Base-by-base conservation (phyloP, 2,329 filamentous ascomycete species). In the Sporothrix curviconia region DNA sequence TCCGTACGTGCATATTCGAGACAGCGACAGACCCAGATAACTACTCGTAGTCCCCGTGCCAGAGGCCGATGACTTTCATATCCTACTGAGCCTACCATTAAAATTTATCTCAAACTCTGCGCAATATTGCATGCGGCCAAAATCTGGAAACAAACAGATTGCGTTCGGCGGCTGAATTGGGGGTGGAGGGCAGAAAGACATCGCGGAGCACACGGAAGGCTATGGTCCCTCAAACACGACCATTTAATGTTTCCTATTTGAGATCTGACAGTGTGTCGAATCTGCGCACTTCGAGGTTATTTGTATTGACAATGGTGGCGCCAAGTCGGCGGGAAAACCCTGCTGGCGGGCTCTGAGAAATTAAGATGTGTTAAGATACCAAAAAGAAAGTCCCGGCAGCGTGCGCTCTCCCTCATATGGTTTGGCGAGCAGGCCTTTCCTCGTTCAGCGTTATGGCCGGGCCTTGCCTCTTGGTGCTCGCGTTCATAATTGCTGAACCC, bases 291-390 rank as follows among this genome's bases (percentile, higher is more conserved):
- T 51, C n/a, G 17, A 28, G 32, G 30, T 32, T 32, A 42, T 53
- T n/a, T n/a, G n/a, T n/a, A n/a, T n/a, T n/a, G n/a, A n/a, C 50
- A 17, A 32, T 11, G 50, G 50, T 40, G 37, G 50, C 50, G 37
- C 37, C 42, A 53, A 25, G 25, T 32, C n/a, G 37, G 36, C 25
- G 25, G 8, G 19, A 25, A 51, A 40, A 40, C 49, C 46, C 46
- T 49, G 44, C 47, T 50, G 4, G 3, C 4, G 19, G 47, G 12
- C 47, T 25, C 47, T 49, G 22, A 51, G 32, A 51, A 28, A 51
- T 39, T 51, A 51, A n/a, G n/a, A n/a, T n/a, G n/a, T n/a, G n/a
- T n/a, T n/a, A n/a, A n/a, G n/a, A n/a, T n/a, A n/a, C n/a, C n/a
- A n/a, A n/a, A n/a, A n/a, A n/a, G 32, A 28, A 51, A 51, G 32